A percentile compares a stretch with the other conserved stretches of the same genome.
Evolutionary conservation across 257 asterid species (phyloP).

Genomic region (Solanum peruvianum): DNA sequence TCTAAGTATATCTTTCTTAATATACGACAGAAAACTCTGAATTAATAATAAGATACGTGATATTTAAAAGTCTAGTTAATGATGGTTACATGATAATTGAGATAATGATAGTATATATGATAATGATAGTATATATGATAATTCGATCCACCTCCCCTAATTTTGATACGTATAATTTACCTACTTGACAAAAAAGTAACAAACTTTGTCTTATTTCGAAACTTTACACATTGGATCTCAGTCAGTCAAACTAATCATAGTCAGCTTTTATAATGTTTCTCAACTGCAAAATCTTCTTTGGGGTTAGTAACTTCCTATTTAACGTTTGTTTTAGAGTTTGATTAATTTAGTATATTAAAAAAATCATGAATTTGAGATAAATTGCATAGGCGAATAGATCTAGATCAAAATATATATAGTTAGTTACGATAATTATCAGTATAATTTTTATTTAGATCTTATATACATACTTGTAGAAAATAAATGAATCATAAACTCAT

Average conservation of each 20-base stretch:
- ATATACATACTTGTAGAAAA: too few relatives aligned
- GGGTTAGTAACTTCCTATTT: neutral
- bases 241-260: neutral
- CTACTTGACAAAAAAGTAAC: neutral
- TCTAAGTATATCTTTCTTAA: too few relatives aligned
- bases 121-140: too few relatives aligned
- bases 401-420: neutral
- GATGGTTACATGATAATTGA: too few relatives aligned
- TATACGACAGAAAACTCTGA: too few relatives aligned
- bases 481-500: too few relatives aligned
- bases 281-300: neutral
- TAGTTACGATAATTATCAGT: neutral
- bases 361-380: neutral
- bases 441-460: neutral
- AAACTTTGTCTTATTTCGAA: neutral
- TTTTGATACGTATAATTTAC: neutral
- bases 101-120: too few relatives aligned
- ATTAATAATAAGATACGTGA: too few relatives aligned
- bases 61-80: too few relatives aligned
- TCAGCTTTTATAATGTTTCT: neutral
- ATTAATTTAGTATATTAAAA: neutral
- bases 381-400: too few relatives aligned
- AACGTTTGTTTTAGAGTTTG: rapidly evolving
- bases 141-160: too few relatives aligned
- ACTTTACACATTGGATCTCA: neutral